These are phyloP conservation scores for Venturia nashicola DNA, from an alignment of 2,329 filamentous ascomycete genomes.

Conservation along the genomic window DNA sequence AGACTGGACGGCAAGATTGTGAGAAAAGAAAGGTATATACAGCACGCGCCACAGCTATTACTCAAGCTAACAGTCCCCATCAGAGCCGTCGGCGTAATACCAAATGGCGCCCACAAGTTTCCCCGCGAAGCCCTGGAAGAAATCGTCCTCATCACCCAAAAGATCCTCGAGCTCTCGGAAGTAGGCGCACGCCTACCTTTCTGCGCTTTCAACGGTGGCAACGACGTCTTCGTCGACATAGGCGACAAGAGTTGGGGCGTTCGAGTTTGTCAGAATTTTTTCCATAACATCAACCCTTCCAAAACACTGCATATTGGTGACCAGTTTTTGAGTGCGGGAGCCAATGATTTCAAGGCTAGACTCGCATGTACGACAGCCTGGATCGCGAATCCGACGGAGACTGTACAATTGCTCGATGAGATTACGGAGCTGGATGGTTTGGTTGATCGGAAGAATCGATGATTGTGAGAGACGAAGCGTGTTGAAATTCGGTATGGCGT, in stretches of 20 bases:
- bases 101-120: constrained; percentile 53
- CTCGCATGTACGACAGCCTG: constrained; percentile 90
- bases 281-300: constrained; percentile 60
- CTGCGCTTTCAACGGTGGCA: constrained; percentile 93
- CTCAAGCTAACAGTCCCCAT: neutral
- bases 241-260: constrained; percentile 98
- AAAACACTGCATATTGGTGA: constrained; percentile 89
- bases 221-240: constrained; percentile 97
- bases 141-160: constrained; percentile 87
- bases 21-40: constrained; percentile 63
- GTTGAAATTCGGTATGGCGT: neutral
- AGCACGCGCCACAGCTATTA: neutral
- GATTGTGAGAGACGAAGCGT: neutral
- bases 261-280: constrained; percentile 80
- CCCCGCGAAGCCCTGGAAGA: constrained; percentile 86
- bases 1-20: constrained; percentile 68
- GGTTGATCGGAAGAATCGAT: constrained; percentile 12
- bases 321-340: constrained; percentile 88
- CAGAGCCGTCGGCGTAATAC: constrained; percentile 37
- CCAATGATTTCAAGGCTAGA: constrained; percentile 94
- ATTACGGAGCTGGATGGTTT: constrained; percentile 37
- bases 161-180: constrained; percentile 71
- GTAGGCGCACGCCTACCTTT: constrained; percentile 66
- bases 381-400: constrained; percentile 90
- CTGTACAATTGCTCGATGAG: constrained; percentile 80